Conservation (phyloP, 2,329 filamentous ascomycete genomes). For the Alternaria atra region DNA sequence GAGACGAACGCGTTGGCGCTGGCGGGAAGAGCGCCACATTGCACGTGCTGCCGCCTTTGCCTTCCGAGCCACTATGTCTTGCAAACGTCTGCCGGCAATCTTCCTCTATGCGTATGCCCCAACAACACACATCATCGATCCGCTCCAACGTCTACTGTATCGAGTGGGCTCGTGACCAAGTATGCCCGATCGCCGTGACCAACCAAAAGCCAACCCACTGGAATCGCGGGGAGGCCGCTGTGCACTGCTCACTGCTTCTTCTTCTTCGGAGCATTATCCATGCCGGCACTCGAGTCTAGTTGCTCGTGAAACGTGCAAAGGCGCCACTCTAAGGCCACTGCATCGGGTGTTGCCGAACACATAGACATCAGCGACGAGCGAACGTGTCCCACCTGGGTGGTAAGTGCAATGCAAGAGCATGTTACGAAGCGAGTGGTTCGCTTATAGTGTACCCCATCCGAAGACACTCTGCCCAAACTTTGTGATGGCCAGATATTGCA, state of each 20-base stretch:
- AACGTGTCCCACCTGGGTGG: slow-evolving; percentile 1
- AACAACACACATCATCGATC: not conserved
- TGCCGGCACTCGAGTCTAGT: slow-evolving; percentile 15
- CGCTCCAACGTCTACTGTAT: not conserved
- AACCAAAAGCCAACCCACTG: slow-evolving; percentile 3
- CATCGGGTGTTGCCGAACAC: slow-evolving; percentile 14
- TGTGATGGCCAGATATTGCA: slow-evolving; percentile 42
- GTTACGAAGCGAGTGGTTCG: slow-evolving; percentile 6
- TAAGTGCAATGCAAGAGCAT: slow-evolving; percentile 2
- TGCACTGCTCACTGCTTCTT: not conserved
- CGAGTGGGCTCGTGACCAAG: not conserved
- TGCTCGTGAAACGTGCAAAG: slow-evolving; percentile 15
- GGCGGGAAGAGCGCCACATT: slow-evolving; percentile 13
- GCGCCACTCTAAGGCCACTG: slow-evolving; percentile 20
- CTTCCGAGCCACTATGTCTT: not conserved
- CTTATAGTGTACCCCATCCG: slow-evolving; percentile 48
- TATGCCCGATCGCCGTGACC: not conserved
- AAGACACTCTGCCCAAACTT: slow-evolving; percentile 41
- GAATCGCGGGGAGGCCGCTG: slow-evolving; percentile 10
- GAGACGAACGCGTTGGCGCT: slow-evolving; percentile 2
- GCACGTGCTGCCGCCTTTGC: slow-evolving; percentile 11
- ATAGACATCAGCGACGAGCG: not conserved
- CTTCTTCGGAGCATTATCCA: slow-evolving; percentile 11
- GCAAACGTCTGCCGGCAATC: not conserved
- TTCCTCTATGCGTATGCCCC: not conserved